phyloP scores from a whole-genome alignment of 2,329 filamentous ascomycete species.

The Volutella citrinella region DNA sequence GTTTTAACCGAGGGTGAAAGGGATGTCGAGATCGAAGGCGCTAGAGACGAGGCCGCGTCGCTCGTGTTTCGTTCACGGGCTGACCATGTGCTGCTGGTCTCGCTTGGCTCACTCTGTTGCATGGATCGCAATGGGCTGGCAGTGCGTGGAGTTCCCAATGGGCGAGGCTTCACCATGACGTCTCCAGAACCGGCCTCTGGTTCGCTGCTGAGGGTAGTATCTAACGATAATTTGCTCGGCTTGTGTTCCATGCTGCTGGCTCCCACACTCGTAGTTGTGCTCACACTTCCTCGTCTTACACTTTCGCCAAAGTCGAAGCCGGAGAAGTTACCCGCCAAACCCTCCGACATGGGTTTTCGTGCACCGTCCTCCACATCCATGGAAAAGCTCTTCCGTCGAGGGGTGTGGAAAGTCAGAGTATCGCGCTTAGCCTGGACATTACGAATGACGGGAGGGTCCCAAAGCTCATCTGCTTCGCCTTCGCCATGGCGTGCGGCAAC shows the following conservation, averaged over 20 bases:
- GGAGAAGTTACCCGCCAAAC: conserved; percentile 36
- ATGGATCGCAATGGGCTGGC: conserved; percentile 22
- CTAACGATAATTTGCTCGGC: conserved; percentile 16
- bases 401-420: conserved; percentile 44
- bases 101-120: conserved; percentile 20
- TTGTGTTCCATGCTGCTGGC: conserved; percentile 1
- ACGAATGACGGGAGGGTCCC: conserved; percentile 42
- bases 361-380: conserved; percentile 42
- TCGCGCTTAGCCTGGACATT: conserved; percentile 50
- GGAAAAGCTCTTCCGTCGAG: conserved; percentile 46
- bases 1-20: not conserved
- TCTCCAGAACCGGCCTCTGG: conserved; percentile 17
- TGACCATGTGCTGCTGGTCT: conserved; percentile 14
- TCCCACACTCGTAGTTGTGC: not conserved
- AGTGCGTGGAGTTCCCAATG: conserved; percentile 16
- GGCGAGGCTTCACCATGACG: conserved; percentile 12
- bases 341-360: conserved; percentile 26
- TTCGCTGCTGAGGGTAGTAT: conserved; percentile 13
- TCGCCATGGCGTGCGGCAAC: too few relatives aligned
- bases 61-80: conserved; percentile 19
- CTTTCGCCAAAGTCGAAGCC: conserved; percentile 37
- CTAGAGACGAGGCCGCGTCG: conserved; percentile 21
- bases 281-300: conserved; percentile 21
- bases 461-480: conserved; percentile 38
- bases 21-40: not conserved